phyloP scores from a whole-genome alignment of 192 early-diverging fungal genomes.

The Coemansia sp. region DNA sequence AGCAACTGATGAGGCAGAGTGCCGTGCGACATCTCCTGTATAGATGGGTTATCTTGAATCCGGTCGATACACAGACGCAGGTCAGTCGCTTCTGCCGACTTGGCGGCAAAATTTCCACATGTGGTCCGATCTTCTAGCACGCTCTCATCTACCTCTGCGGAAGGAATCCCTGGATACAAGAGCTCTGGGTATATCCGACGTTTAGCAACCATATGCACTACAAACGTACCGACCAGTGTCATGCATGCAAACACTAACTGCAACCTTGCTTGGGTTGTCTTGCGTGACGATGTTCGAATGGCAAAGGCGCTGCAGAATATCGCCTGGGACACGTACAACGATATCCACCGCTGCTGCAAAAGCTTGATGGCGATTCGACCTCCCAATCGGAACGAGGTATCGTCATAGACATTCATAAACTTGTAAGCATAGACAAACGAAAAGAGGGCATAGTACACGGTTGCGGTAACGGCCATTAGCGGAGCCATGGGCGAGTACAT shows the following conservation, averaged over 20 bases:
- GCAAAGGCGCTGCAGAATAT: background rate
- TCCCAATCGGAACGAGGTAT: constrained; percentile 7
- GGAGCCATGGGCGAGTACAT: constrained; percentile 20
- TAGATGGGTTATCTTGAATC: background rate
- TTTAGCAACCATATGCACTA: background rate
- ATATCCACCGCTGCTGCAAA: constrained; percentile 12
- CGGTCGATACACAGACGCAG: background rate
- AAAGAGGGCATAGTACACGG: constrained; percentile 7
- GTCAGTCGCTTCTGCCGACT: background rate
- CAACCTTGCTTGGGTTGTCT: background rate
- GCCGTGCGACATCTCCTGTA: constrained; percentile 5
- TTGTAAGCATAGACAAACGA: constrained; percentile 8
- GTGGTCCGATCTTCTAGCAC: background rate
- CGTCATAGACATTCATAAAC: constrained; percentile 21
- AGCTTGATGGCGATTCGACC: constrained; percentile 13
- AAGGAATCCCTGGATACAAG: background rate
- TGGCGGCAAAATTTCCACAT: background rate
- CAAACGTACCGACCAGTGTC: background rate
- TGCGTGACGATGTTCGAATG: constrained; percentile 11
- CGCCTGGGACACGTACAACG: constrained; percentile 4
- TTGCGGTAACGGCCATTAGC: constrained; percentile 8
- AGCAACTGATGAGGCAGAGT: background rate
- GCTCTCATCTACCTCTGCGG: background rate
- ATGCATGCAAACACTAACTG: constrained; percentile 1
- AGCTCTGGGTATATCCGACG: constrained; percentile 5